Evolutionary conservation across 1,284 basidiomycete species (phyloP), one percentile per base, ranked within the genome.

Genomic region (Cryptococcus sp.): DNA sequence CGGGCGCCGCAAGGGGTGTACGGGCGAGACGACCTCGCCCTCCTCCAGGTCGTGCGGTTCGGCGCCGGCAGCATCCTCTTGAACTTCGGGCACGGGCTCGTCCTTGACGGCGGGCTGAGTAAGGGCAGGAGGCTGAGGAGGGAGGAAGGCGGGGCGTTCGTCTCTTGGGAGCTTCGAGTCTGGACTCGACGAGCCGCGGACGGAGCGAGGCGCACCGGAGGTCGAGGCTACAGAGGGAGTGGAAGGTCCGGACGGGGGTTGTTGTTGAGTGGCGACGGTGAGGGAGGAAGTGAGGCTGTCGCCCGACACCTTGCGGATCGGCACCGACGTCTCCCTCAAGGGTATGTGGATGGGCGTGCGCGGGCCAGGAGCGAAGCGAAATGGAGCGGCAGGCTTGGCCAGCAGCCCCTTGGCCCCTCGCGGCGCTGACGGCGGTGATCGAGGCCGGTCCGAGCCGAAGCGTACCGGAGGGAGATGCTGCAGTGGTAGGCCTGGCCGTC

Each of bases 1-100:
- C 50, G 28, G 42, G 52, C n/a, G n/a, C n/a, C n/a, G n/a, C n/a
- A n/a, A 45, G 38, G 46, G n/a, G 35, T 55, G 66, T 20, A 70
- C 65, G 5, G 73, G 72, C 0, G 73, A 75, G 7, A 73, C 47
- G 1, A 75, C 70, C 47, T 75, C 73, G 40, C 73, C 73, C 57
- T 75, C 73, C 53, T 75, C 73, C 12, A 75, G 55, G 55, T 75
- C 73, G 9, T 35, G 52, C 21, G 60, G 58, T 15, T 61, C 61
- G 4, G 52, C 45, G 36, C 59, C 60, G 7, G 40, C 38, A 7
- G 18, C 24, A 21, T 20, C 8, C 20, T 21, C 13, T 50, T 54
- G 23, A 46, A 16, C 37, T 8, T 51, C 50, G 24, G 46, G 33
- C 18, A 6, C 23, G 23, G 42, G 18, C 23, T 48, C 46, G 2